Evolutionary conservation across 1,139 yeast species (phyloP).

Genomic region (Diutina catenulata): DNA sequence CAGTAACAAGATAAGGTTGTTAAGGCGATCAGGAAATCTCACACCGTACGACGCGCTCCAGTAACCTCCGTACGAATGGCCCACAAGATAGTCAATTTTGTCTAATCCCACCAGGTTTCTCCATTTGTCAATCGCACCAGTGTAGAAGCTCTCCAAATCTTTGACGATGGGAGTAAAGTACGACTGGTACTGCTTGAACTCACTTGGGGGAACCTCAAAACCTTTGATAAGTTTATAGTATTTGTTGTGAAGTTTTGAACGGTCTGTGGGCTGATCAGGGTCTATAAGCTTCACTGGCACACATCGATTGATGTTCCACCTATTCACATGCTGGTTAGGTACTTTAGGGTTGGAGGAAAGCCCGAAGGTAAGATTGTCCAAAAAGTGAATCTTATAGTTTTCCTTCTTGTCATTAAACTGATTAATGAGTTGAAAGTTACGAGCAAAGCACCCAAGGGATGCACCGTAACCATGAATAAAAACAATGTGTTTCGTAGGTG

Average conservation of each 20-base stretch:
- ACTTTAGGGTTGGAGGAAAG: slow-evolving; percentile 55
- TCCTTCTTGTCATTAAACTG: slow-evolving; percentile 26
- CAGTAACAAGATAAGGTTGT: slow-evolving; percentile 59
- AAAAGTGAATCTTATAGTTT: slow-evolving; percentile 48
- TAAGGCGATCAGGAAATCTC: slow-evolving; percentile 43
- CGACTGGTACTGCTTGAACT: slow-evolving; percentile 18
- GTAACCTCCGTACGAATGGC: slow-evolving; percentile 37
- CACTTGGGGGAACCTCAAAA: slow-evolving; percentile 17
- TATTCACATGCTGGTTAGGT: slow-evolving; percentile 13
- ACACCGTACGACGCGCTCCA: slow-evolving; percentile 34
- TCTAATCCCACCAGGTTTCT: slow-evolving; percentile 18
- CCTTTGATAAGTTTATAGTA: slow-evolving; percentile 32
- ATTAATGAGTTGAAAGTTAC: slow-evolving; percentile 49
- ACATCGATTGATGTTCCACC: slow-evolving; percentile 12
- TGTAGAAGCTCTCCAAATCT: slow-evolving; percentile 27
- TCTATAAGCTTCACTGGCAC: slow-evolving; percentile 18
- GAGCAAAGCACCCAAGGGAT: slow-evolving; percentile 72
- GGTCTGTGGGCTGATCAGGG: slow-evolving; percentile 16
- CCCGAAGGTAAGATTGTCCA: slow-evolving; percentile 84
- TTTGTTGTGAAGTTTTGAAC: slow-evolving; percentile 23
- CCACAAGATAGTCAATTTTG: slow-evolving; percentile 28
- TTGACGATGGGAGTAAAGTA: slow-evolving; percentile 31
- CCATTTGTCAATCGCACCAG: slow-evolving; percentile 29
- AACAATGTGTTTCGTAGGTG: slow-evolving; percentile 33
- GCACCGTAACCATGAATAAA: slow-evolving; percentile 92